Evolutionary conservation across 768 basidiomycete genomes (phyloP).

Genomic region (Trametes punicea): DNA sequence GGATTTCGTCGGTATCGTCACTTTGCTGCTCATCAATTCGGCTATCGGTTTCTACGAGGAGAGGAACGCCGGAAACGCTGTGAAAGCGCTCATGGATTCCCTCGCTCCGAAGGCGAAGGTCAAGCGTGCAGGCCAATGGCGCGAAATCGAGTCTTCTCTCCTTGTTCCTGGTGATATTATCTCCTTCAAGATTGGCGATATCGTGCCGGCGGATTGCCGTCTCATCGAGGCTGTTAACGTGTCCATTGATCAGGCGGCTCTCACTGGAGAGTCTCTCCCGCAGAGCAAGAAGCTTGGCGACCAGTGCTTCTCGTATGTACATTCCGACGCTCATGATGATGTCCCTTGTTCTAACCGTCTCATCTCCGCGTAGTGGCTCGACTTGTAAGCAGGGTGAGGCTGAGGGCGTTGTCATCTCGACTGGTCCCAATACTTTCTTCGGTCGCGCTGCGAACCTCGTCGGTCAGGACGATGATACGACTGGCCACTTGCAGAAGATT

Average conservation of each 20-base stretch:
- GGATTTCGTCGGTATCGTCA: slow-evolving; percentile 95
- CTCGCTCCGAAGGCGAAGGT: slow-evolving; percentile 97
- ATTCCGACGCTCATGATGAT: background rate
- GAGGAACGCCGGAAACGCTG: slow-evolving; percentile 94
- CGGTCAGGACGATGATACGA: slow-evolving; percentile 96
- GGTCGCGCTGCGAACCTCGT: slow-evolving; percentile 97
- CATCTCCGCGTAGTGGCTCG: slow-evolving; percentile 65
- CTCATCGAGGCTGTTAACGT: slow-evolving; percentile 96
- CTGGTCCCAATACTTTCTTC: slow-evolving; percentile 98
- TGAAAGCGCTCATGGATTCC: slow-evolving; percentile 99
- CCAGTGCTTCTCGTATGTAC: slow-evolving; percentile 94
- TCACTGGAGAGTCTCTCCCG: slow-evolving; percentile 96
- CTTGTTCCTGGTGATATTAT: slow-evolving; percentile 96
- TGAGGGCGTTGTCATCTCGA: slow-evolving; percentile 97
- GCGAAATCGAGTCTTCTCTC: slow-evolving; percentile 84
- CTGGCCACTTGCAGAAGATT: slow-evolving; percentile 98
- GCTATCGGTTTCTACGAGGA: slow-evolving; percentile 98
- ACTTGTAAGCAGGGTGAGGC: slow-evolving; percentile 99
- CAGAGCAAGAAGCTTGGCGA: slow-evolving; percentile 89
- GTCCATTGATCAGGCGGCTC: slow-evolving; percentile 96
- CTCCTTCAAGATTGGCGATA: slow-evolving; percentile 98
- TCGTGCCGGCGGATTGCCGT: slow-evolving; percentile 97
- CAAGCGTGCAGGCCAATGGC: slow-evolving; percentile 81
- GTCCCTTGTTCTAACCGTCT: background rate
- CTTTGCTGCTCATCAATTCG: slow-evolving; percentile 91